A percentile compares a stretch with the other conserved stretches of the same genome.
phyloP scores from a whole-genome alignment of 1,139 yeast species.

The Scheffersomyces titani region DNA sequence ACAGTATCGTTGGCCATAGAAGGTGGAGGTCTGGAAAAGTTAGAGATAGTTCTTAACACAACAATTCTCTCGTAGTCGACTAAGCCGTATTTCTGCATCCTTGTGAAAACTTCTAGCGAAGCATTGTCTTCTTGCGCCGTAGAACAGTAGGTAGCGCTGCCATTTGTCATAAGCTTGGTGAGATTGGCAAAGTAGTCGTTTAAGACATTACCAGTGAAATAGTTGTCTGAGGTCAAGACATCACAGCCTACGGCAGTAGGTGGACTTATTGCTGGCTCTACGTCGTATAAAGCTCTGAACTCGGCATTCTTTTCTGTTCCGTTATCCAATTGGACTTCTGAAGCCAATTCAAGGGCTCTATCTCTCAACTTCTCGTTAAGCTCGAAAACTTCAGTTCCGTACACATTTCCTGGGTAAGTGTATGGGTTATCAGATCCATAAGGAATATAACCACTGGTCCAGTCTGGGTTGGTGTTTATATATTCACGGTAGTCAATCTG shows the following conservation, averaged over 20 bases:
- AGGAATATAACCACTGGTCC: slow-evolving; percentile 61
- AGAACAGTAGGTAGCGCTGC: slow-evolving; percentile 57
- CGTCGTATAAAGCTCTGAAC: slow-evolving; percentile 48
- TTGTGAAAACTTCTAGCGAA: slow-evolving; percentile 54
- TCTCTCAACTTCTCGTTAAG: slow-evolving; percentile 57
- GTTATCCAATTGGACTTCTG: slow-evolving; percentile 39
- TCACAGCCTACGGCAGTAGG: slow-evolving; percentile 57
- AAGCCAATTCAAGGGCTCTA: slow-evolving; percentile 54
- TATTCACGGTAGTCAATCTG: slow-evolving; percentile 48
- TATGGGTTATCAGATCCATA: slow-evolving; percentile 52
- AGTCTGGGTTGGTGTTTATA: slow-evolving; percentile 45
- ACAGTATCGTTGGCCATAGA: slow-evolving; percentile 39
- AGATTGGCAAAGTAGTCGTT: slow-evolving; percentile 50
- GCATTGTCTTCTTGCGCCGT: slow-evolving; percentile 71
- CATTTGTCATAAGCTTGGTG: slow-evolving; percentile 53
- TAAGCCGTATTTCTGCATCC: slow-evolving; percentile 55
- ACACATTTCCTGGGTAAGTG: slow-evolving; percentile 52
- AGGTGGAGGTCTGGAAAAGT: slow-evolving; percentile 58
- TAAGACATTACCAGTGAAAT: slow-evolving; percentile 53
- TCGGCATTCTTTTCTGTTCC: slow-evolving; percentile 43
- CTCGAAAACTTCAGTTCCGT: slow-evolving; percentile 68
- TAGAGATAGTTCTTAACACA: slow-evolving; percentile 60
- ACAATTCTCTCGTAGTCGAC: slow-evolving; percentile 57
- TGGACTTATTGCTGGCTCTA: slow-evolving; percentile 46
- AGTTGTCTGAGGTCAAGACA: slow-evolving; percentile 58